These are phyloP conservation scores for Pyricularia pennisetigena DNA, from an alignment of 2,329 filamentous ascomycete species.

Conservation along the genomic window DNA sequence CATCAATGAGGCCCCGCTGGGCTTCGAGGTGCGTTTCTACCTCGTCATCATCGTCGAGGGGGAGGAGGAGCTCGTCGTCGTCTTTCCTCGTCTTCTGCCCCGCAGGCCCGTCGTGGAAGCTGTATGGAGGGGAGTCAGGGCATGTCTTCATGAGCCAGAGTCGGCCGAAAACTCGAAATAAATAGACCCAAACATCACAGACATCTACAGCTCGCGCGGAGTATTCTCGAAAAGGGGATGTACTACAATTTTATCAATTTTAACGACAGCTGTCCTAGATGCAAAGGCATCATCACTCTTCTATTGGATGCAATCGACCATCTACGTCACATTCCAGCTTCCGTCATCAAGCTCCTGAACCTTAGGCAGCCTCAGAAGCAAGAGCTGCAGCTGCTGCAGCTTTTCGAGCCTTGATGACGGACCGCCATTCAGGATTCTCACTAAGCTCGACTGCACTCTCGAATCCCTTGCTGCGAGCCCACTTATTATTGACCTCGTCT, in stretches of 20 bases:
- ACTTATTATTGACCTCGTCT: constrained; percentile 49
- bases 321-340: constrained; percentile 5
- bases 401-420: constrained; percentile 17
- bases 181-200: neutral
- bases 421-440: constrained; percentile 23
- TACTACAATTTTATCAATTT: neutral
- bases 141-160: constrained; percentile 63
- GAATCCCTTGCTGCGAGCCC: constrained; percentile 52
- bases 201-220: neutral
- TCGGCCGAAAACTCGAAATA: neutral
- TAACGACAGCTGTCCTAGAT: neutral
- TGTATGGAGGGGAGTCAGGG: constrained; percentile 80
- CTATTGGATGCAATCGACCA: neutral
- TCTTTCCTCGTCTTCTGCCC: constrained; percentile 78
- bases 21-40: constrained; percentile 86
- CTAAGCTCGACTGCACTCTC: constrained; percentile 38
- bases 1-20: constrained; percentile 88
- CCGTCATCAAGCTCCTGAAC: constrained; percentile 13
- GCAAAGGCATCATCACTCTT: too few species aligned
- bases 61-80: constrained; percentile 83
- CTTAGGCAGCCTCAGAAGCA: neutral
- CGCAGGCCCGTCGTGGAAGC: constrained; percentile 65
- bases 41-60: constrained; percentile 82
- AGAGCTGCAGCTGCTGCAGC: neutral
- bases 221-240: neutral